Conservation (phyloP, 371 early-diverging fungal species). For the Smittium culicis region DNA sequence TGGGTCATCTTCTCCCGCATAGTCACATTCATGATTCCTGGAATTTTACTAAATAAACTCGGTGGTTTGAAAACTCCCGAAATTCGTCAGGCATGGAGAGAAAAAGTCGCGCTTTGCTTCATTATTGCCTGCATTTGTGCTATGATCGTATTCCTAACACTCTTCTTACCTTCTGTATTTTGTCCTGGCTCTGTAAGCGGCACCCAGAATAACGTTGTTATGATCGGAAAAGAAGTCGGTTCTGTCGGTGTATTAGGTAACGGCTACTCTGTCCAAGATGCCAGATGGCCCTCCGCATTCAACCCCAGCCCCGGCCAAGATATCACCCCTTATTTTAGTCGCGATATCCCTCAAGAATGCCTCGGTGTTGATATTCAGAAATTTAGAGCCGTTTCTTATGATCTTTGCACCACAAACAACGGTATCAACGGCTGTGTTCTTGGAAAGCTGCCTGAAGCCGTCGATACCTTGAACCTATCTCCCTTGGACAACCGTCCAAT, state of each 20-base stretch:
- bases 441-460: slow-evolving; percentile 9
- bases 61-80: slow-evolving; percentile 40
- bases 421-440: slow-evolving; percentile 31
- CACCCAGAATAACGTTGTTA: slow-evolving; percentile 19
- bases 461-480: slow-evolving; percentile 12
- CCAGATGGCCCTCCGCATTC: slow-evolving; percentile 30
- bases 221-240: slow-evolving; percentile 13
- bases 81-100: slow-evolving; percentile 84
- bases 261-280: slow-evolving; percentile 29
- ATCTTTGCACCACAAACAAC: slow-evolving; percentile 36
- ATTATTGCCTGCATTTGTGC: slow-evolving; percentile 54
- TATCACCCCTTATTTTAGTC: slow-evolving; percentile 40
- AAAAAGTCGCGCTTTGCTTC: slow-evolving; percentile 67
- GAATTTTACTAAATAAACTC: slow-evolving; percentile 43
- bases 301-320: slow-evolving; percentile 39
- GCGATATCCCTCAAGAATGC: slow-evolving; percentile 30
- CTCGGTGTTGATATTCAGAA: slow-evolving; percentile 16
- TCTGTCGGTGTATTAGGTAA: slow-evolving; percentile 24
- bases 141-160: slow-evolving; percentile 56
- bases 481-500: slow-evolving; percentile 18
- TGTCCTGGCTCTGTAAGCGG: slow-evolving; percentile 18
- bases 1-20: slow-evolving; percentile 64
- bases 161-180: slow-evolving; percentile 22
- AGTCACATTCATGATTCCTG: slow-evolving; percentile 63
- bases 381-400: slow-evolving; percentile 36